phyloP scores from a whole-genome alignment of 768 basidiomycete genomes.

The Lactifluus echinatus region DNA sequence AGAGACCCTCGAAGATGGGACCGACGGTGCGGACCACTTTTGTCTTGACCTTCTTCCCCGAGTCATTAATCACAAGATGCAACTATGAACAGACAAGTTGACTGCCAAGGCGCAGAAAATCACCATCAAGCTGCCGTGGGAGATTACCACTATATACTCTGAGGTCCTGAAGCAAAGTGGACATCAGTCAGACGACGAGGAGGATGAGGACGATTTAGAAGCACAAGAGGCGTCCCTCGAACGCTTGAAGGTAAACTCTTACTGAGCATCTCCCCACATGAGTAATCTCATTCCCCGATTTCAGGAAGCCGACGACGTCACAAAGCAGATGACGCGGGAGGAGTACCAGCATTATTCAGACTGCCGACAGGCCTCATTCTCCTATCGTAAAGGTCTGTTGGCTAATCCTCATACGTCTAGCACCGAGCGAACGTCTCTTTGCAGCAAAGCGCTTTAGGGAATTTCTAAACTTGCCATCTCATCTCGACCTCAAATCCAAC shows the following conservation, averaged over 20 bases:
- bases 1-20: constrained; percentile 75
- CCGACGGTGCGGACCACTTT: constrained; percentile 47
- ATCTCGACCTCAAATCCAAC: constrained; percentile 81
- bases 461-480: constrained; percentile 81
- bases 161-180: constrained; percentile 50
- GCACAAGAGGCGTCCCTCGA: constrained; percentile 92
- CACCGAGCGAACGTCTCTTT: not conserved
- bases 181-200: constrained; percentile 80
- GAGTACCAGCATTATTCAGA: constrained; percentile 97
- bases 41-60: not conserved
- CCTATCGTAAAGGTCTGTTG: constrained; percentile 81
- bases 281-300: not conserved
- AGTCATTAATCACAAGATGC: constrained; percentile 2
- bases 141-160: constrained; percentile 84
- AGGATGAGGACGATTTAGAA: constrained; percentile 93
- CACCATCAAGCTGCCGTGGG: constrained; percentile 94
- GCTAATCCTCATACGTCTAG: not conserved
- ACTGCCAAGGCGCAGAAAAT: constrained; percentile 84
- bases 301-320: constrained; percentile 91
- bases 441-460: constrained; percentile 91
- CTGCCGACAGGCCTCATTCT: constrained; percentile 94
- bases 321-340: constrained; percentile 91
- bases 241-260: constrained; percentile 53
- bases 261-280: not conserved
- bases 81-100: constrained; percentile 50